Evolutionary conservation across 495 filamentous ascomycete genomes (phyloP).

Genomic region (Bacidia gigantensis): DNA sequence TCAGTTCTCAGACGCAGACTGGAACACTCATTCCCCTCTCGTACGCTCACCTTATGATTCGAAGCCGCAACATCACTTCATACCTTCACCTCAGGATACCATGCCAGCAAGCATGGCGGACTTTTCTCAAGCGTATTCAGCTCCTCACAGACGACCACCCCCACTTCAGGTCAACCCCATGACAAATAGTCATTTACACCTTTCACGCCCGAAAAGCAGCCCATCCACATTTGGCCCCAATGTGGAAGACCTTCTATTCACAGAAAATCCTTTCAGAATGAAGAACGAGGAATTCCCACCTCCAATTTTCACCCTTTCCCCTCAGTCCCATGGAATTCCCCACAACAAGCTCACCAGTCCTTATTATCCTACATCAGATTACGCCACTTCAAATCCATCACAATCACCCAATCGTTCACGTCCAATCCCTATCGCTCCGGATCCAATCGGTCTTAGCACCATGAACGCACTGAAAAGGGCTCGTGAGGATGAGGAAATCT

Average conservation of each 20-base stretch:
- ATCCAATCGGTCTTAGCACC: slow-evolving; percentile 20
- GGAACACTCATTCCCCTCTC: slow-evolving; percentile 14
- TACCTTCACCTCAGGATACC: neutral
- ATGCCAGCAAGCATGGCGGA: slow-evolving; percentile 9
- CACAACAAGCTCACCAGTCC: slow-evolving; percentile 11
- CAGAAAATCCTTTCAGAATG: slow-evolving; percentile 19
- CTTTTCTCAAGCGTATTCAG: slow-evolving; percentile 18
- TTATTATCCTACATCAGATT: slow-evolving; percentile 14
- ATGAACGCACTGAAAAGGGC: slow-evolving; percentile 21
- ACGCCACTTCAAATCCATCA: slow-evolving; percentile 10
- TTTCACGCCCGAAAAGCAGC: slow-evolving; percentile 30
- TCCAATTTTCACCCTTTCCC: slow-evolving; percentile 19
- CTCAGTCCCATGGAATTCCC: slow-evolving; percentile 4
- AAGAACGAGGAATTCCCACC: slow-evolving; percentile 17
- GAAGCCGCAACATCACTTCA: slow-evolving; percentile 15
- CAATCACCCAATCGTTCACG: slow-evolving; percentile 13
- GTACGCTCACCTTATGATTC: slow-evolving; percentile 23
- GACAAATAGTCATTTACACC: slow-evolving; percentile 19
- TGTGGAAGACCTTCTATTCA: slow-evolving; percentile 19
- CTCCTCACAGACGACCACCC: slow-evolving; percentile 24
- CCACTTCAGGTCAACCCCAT: slow-evolving; percentile 14
- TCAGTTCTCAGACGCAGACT: slow-evolving; percentile 20
- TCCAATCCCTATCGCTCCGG: slow-evolving; percentile 19
- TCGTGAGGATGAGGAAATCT: slow-evolving; percentile 20
- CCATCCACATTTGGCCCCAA: slow-evolving; percentile 25